Conservation (phyloP, 345 rosid genomes). For the Linum usitatissimum region DNA sequence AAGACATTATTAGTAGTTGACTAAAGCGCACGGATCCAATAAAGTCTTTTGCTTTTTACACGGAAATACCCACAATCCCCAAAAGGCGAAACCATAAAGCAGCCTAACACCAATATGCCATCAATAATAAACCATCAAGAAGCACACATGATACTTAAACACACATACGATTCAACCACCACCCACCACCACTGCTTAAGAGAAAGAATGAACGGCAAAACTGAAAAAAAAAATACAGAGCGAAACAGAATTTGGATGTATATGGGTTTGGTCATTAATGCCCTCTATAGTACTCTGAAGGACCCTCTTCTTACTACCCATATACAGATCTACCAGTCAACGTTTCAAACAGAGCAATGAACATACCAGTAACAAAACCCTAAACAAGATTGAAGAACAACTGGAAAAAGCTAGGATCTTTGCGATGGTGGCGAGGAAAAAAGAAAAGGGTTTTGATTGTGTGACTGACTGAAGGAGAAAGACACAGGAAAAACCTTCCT, state of each 20-base stretch:
- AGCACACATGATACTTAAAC: neutral
- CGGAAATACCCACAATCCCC: conserved; percentile 11
- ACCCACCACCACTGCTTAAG: neutral
- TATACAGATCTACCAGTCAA: too few relatives aligned
- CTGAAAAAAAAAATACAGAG: too few relatives aligned
- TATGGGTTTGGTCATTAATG: neutral
- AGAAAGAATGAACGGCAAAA: too few relatives aligned
- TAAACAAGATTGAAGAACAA: conserved; percentile 20
- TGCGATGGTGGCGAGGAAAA: conserved; percentile 35
- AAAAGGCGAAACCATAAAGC: conserved; percentile 7
- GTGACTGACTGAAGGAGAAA: conserved; percentile 23
- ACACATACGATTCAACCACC: neutral
- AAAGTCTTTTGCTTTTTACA: conserved; percentile 5
- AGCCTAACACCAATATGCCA: neutral
- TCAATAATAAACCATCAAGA: neutral
- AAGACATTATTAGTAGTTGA: conserved; percentile 8
- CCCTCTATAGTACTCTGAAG: too few relatives aligned
- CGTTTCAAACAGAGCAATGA: neutral
- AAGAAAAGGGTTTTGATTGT: conserved; percentile 15
- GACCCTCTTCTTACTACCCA: too few relatives aligned
- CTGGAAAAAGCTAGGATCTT: conserved; percentile 17
- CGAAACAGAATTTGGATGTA: neutral
- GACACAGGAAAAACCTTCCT: conserved; percentile 16
- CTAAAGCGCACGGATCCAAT: conserved; percentile 13
- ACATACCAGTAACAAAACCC: too few relatives aligned